Evolutionary conservation across 441 rosid genomes (phyloP), one percentile per base, ranked within the genome.

Genomic region (Euphorbia celastroides): DNA sequence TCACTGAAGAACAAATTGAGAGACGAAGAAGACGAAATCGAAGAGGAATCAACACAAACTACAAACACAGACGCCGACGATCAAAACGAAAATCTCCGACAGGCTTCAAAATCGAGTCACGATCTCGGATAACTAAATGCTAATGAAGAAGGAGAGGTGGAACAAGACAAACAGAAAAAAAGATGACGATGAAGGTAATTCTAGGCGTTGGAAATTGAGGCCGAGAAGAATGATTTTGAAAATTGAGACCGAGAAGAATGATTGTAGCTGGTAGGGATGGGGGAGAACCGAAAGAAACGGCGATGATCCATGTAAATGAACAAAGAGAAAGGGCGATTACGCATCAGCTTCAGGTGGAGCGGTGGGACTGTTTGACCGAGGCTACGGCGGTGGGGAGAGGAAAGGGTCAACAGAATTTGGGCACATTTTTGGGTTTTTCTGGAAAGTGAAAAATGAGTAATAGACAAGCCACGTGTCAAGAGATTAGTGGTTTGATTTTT

Each of bases 161-260:
- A 55, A 6, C 82, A 64, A n/a, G 80, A 68, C 26, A 64, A 28
- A 25, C 71, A 57, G 8, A 55, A 55, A 11, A 64, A 64, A 52
- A n/a, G 62, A 73, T 26, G 82, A 69, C 17, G 88, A 70, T 22
- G 89, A 81, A 63, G 91, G 72, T 60, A 81, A 55, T 62, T 78
- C 75, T 72, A 80, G 82, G 82, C 86, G 87, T 46, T 87, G 96
- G 98, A 93, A 93, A 70, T 82, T 93, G 60, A 75, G 98, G 74
- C 96, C 96, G 51, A 86, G 98, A 78, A 86, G 79, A 70, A 75
- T 60, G 26, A 75, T 66, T 52, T 46, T 87, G 96, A 97, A 93
- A 93, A 70, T 82, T 93, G 60, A 75, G 98, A 73, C 96, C 96
- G 51, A 86, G 98, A 78, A 86, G 79, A 70, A 75, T 60, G 26